These are phyloP conservation scores for Quercus suber DNA, from an alignment of 306 rosid genomes.

Conservation along the genomic window DNA sequence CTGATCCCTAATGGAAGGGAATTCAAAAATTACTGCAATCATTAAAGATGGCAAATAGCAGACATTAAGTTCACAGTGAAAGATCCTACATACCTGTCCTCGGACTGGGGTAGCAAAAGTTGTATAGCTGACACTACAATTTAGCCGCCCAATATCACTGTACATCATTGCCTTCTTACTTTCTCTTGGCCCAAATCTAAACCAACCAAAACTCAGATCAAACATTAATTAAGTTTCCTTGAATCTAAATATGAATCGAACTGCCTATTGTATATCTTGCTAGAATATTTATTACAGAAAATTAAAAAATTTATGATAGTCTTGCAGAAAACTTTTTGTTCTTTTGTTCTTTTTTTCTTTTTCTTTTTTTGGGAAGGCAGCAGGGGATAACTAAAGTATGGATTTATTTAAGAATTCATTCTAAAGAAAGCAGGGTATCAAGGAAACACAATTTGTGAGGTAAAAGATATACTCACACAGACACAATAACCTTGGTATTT, in stretches of 20 bases:
- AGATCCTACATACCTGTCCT: constrained; percentile 59
- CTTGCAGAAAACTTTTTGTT: neutral
- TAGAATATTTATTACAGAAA: neutral
- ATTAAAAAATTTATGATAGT: neutral
- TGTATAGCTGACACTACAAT: constrained; percentile 82
- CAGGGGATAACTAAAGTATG: neutral
- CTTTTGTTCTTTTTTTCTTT: no score
- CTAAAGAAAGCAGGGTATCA: constrained; percentile 4
- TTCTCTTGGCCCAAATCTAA: constrained; percentile 96
- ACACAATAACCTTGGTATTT: constrained; percentile 90
- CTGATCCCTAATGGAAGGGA: constrained; percentile 59
- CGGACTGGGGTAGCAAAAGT: constrained; percentile 81
- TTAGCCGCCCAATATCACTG: constrained; percentile 83
- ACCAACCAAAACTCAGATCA: constrained; percentile 4
- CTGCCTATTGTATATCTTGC: neutral
- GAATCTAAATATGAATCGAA: neutral
- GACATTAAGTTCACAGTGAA: neutral
- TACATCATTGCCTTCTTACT: constrained; percentile 96
- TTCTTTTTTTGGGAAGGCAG: no score
- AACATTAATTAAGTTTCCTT: neutral
- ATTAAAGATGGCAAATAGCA: neutral
- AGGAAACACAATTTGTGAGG: neutral
- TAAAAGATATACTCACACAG: constrained; percentile 71
- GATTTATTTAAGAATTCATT: neutral
- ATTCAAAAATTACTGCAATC: constrained; percentile 21